Evolutionary conservation across 768 basidiomycete genomes (phyloP), one percentile per base, ranked within the genome.

Genomic region (Dendrothele bispora): DNA sequence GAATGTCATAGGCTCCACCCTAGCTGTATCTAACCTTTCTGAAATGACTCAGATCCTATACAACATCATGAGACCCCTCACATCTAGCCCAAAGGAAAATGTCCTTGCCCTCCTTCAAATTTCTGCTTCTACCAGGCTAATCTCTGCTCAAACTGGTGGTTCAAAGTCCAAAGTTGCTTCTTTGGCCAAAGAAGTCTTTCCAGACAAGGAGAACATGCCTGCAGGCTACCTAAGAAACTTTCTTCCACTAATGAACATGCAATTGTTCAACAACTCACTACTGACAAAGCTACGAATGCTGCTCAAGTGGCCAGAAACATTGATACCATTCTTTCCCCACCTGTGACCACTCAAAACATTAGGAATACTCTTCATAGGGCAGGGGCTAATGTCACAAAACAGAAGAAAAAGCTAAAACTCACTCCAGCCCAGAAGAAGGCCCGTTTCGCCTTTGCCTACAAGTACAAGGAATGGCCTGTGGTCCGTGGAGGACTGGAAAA

Each of bases 261-360:
- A 26, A 53, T 61, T 53, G 51, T 61, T 21, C 27, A 48, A 35
- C 39, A 61, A 55, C 57, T 62, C 34, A 55, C 50, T 48, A 52
- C 46, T 53, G 45, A 53, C 28, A 56, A 46, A 46, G 40, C 46
- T 43, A 43, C 54, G 12, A 59, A 57, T 61, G 55, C 57, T 27
- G 49, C 54, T 24, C 53, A 59, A 39, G 53, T 46, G 29, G 47
- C 57, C 24, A 37, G 51, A 29, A 49, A 41, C 50, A 56, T 56
- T 29, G 53, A 52, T 39, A 22, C 40, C 34, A 49, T 46, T 37
- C 46, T 55, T 24, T 15, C 50, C 32, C 48, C 35, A 28, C 56
- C 56, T 43, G 48, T 58, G 39, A 34, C 43, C 32, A 48, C 52
- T 17, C 49, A 62, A 46, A 59, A 51, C 35, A 47, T 59, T 26